A percentile compares a stretch with the other conserved stretches of the same genome.
These are phyloP conservation scores for Sphagnurus paluster DNA, from an alignment of 1,284 basidiomycete genomes.

Conservation along the genomic window DNA sequence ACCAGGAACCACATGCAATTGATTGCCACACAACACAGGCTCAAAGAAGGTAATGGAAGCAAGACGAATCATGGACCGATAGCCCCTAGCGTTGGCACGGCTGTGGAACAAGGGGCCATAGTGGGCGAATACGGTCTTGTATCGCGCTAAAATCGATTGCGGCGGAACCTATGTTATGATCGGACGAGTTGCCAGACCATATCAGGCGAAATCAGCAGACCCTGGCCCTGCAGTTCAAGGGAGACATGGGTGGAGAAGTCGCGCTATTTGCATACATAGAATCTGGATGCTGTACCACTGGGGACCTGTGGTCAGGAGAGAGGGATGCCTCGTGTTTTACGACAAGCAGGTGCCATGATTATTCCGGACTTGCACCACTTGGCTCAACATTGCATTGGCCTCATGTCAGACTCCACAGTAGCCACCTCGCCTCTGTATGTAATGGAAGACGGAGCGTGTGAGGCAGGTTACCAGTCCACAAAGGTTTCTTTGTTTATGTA, in stretches of 20 bases:
- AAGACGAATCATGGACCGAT: slow-evolving; percentile 15
- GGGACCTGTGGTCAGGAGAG: slow-evolving; percentile 6
- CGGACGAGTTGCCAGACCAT: slow-evolving; percentile 23
- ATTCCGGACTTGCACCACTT: neutral
- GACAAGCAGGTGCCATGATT: slow-evolving; percentile 7
- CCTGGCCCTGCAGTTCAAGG: neutral
- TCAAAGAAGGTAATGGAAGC: slow-evolving; percentile 8
- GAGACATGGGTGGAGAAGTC: slow-evolving; percentile 8
- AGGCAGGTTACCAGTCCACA: neutral
- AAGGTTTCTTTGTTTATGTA: slow-evolving; percentile 4
- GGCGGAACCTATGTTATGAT: slow-evolving; percentile 19
- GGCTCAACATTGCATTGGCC: slow-evolving; percentile 1
- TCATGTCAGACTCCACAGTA: slow-evolving; percentile 6
- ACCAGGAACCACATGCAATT: slow-evolving; percentile 34
- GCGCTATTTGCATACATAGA: slow-evolving; percentile 3
- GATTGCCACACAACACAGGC: slow-evolving; percentile 18
- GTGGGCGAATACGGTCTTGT: slow-evolving; percentile 10
- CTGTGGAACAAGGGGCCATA: slow-evolving; percentile 19
- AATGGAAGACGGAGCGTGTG: neutral
- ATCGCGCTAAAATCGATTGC: slow-evolving; percentile 21
- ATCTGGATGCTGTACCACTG: slow-evolving; percentile 4
- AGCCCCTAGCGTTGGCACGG: slow-evolving; percentile 15
- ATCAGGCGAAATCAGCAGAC: slow-evolving; percentile 35
- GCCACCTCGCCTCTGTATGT: neutral
- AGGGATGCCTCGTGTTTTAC: slow-evolving; percentile 13